phyloP scores from a whole-genome alignment of 306 rosid species.

The Quercus ilex region DNA sequence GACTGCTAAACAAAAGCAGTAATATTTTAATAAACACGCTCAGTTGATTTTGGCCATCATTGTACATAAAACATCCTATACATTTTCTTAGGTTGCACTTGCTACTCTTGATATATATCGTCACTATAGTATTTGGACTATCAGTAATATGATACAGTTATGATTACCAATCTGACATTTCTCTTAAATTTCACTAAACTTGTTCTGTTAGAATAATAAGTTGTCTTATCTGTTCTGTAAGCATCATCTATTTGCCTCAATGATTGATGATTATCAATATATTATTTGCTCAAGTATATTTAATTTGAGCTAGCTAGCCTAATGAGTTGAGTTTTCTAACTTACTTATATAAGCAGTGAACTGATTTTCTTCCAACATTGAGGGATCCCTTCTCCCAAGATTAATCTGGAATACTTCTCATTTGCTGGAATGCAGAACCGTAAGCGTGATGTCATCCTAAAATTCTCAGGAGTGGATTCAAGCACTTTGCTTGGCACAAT shows the following conservation, averaged over 20 bases:
- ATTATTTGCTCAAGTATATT: not conserved
- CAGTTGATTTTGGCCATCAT: not conserved
- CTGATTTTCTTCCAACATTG: not conserved
- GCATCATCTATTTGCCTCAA: not conserved
- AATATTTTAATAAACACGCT: too few relatives aligned
- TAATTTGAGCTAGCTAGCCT: not conserved
- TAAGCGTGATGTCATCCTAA: slow-evolving; percentile 68
- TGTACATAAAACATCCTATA: not conserved
- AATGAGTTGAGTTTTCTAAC: not conserved
- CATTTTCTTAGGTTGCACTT: not conserved
- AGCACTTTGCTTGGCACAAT: slow-evolving; percentile 30
- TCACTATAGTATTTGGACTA: not conserved
- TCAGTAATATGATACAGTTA: not conserved
- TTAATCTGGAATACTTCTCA: slow-evolving; percentile 11
- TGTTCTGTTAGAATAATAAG: not conserved
- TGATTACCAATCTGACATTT: not conserved
- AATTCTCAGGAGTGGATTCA: slow-evolving; percentile 61
- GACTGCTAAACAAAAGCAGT: too few relatives aligned
- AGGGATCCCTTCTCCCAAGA: not conserved
- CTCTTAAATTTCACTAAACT: not conserved
- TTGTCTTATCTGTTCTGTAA: not conserved
- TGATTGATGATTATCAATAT: not conserved
- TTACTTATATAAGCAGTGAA: slow-evolving; percentile 2
- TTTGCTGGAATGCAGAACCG: slow-evolving; percentile 57
- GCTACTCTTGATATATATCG: not conserved